Evolutionary conservation across 768 basidiomycete genomes (phyloP), one percentile per base, ranked within the genome.

Genomic region (Termitomyces sp.): DNA sequence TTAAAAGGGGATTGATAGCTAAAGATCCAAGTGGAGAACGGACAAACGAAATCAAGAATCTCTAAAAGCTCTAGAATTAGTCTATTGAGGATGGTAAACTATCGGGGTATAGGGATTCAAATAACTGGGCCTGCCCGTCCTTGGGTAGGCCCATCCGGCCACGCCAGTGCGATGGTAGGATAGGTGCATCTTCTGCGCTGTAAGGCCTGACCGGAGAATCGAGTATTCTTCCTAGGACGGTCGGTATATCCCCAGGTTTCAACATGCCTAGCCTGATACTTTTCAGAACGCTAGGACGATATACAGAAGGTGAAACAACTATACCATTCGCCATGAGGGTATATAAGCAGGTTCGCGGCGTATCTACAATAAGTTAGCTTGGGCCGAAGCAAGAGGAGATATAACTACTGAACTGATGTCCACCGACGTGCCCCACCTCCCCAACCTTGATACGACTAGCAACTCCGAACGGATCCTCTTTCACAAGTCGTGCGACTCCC

Each of bases 351-450:
- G 68, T 90, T 90, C 1, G 85, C 87, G 3, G 89, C 89, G 62
- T 83, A 82, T 65, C 87, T 88, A 41, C 2, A 41, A 31, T 32
- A 11, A 56, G 31, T 56, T 45, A 54, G 46, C 44, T 25, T n/a
- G 56, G 23, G 9, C 42, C 27, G 25, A 59, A 19, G 47, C 11
- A n/a, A 43, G 23, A 44, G 19, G 5, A 50, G 43, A 25, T 34
- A 43, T 7, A 25, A 61, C 54, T 54, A 57, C 67, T 29, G 14
- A 50, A 68, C 91, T 89, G 79, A 71, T 95, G 92, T 25, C 90
- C 90, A 1, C 92, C 92, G 50, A 95, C 84, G 69, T 95, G 92
- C 2, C 81, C 87, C 6, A 87, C 81, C 60, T 90, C 84, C 3
- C 82, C 82, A 2, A 92, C 73, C 77, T 76, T 62, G 59, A 83